Percentiles rank a stretch among this genome's conserved stretches.
These are phyloP conservation scores for Penicillium italicum DNA, from an alignment of 2,329 filamentous ascomycete species.

Conservation along the genomic window DNA sequence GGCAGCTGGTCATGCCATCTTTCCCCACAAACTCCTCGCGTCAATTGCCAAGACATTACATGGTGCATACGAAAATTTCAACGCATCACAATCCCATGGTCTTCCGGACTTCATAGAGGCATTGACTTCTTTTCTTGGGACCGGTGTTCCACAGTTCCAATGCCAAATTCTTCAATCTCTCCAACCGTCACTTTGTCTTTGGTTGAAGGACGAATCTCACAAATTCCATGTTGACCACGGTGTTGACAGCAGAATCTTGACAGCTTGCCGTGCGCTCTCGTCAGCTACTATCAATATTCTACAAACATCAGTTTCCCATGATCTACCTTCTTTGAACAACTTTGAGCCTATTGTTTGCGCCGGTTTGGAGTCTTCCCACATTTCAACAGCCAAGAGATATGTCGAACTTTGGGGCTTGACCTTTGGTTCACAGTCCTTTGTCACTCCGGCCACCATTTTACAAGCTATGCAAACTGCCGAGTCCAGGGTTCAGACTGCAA, in stretches of 20 bases:
- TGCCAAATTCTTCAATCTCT: slow-evolving; percentile 56
- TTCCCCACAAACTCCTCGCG: slow-evolving; percentile 58
- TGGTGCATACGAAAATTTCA: slow-evolving; percentile 51
- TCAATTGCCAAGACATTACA: slow-evolving; percentile 54
- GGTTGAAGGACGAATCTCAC: slow-evolving; percentile 33
- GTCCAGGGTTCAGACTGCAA: slow-evolving; percentile 41
- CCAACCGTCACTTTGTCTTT: slow-evolving; percentile 46
- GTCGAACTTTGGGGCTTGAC: slow-evolving; percentile 66
- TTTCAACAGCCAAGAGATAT: slow-evolving; percentile 49
- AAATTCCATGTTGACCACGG: slow-evolving; percentile 28
- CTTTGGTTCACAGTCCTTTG: slow-evolving; percentile 59
- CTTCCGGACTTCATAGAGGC: slow-evolving; percentile 52
- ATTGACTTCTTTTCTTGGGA: slow-evolving; percentile 52
- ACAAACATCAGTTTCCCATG: slow-evolving; percentile 26
- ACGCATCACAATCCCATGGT: slow-evolving; percentile 39
- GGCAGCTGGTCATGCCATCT: neutral
- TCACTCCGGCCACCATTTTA: slow-evolving; percentile 64
- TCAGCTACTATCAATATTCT: slow-evolving; percentile 32
- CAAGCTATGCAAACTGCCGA: slow-evolving; percentile 59
- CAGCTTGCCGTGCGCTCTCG: slow-evolving; percentile 35
- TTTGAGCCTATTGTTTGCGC: slow-evolving; percentile 51
- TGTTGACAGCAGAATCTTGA: slow-evolving; percentile 32
- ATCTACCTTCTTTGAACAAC: slow-evolving; percentile 46
- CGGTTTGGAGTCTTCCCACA: slow-evolving; percentile 53
- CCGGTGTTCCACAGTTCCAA: slow-evolving; percentile 51